These are phyloP conservation scores for Pseudopyrenochaeta lycopersici DNA, from an alignment of 2,329 filamentous ascomycete species.

Conservation along the genomic window DNA sequence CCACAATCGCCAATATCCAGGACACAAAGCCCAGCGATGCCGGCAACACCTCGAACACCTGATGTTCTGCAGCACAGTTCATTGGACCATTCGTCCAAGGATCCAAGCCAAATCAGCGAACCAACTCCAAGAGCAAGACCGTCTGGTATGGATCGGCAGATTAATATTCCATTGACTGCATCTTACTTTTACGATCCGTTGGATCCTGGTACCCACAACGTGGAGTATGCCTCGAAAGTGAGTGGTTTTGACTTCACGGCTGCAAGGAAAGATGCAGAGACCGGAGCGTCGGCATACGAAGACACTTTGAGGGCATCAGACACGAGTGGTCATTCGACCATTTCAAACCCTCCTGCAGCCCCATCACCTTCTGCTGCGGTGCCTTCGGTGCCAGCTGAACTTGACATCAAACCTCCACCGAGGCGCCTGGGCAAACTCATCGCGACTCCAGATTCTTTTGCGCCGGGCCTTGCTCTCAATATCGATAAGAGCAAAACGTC, in stretches of 20 bases:
- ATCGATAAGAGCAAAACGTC: constrained; percentile 74
- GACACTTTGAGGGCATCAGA: constrained; percentile 41
- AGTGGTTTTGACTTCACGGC: constrained; percentile 55
- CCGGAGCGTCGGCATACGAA: constrained; percentile 32
- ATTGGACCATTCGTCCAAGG: constrained; percentile 31
- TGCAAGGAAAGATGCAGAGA: constrained; percentile 23
- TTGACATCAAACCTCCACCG: constrained; percentile 50
- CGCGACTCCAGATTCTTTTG: constrained; percentile 71
- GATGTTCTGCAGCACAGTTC: constrained; percentile 47
- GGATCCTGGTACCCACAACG: constrained; percentile 55
- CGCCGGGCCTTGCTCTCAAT: constrained; percentile 67
- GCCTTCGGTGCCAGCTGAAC: constrained; percentile 29
- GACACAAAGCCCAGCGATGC: constrained; percentile 46
- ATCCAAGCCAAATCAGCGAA: constrained; percentile 45
- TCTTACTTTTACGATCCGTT: constrained; percentile 57
- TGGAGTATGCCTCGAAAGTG: constrained; percentile 57
- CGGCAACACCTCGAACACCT: constrained; percentile 49
- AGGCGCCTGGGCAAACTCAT: constrained; percentile 70
- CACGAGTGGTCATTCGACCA: constrained; percentile 21
- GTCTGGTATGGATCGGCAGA: constrained; percentile 52
- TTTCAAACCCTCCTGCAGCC: constrained; percentile 20
- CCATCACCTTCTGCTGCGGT: constrained; percentile 29
- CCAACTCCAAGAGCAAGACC: constrained; percentile 49
- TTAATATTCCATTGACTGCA: constrained; percentile 53
- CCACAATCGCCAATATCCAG: constrained; percentile 51